phyloP scores from a whole-genome alignment of 2,329 filamentous ascomycete species.

The Dichotomopilus funicola region DNA sequence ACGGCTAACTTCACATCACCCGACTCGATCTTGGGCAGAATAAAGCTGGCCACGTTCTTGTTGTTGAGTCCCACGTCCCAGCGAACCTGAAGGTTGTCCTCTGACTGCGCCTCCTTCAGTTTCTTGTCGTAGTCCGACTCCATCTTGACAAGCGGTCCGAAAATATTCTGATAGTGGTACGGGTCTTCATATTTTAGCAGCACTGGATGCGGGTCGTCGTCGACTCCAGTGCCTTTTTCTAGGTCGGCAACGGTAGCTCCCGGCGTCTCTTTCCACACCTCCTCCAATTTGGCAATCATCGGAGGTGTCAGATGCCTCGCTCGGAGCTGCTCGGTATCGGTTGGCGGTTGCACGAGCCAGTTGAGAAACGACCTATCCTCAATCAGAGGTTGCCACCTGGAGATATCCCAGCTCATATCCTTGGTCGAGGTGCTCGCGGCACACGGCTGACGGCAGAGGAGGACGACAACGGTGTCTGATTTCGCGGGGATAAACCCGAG shows the following conservation, averaged over 20 bases:
- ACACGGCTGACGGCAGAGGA: conserved; percentile 93
- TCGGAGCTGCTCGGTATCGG: conserved; percentile 91
- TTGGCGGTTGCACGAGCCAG: conserved; percentile 85
- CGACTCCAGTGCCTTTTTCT: conserved; percentile 83
- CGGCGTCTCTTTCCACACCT: conserved; percentile 96
- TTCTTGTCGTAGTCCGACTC: conserved; percentile 99
- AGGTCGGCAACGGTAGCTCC: conserved; percentile 83
- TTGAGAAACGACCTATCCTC: conserved; percentile 91
- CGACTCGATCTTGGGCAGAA: conserved; percentile 92
- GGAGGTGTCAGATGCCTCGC: conserved; percentile 88
- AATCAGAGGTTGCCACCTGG: conserved; percentile 94
- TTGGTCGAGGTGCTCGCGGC: conserved; percentile 92
- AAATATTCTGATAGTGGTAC: conserved; percentile 98
- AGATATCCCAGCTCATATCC: conserved; percentile 99
- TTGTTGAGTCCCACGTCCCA: conserved; percentile 97
- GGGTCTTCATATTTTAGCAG: conserved; percentile 92
- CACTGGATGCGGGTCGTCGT: conserved; percentile 91
- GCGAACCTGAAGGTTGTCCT: conserved; percentile 87
- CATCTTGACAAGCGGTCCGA: conserved; percentile 96
- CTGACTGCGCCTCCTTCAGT: conserved; percentile 94
- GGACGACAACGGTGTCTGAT: conserved; percentile 94
- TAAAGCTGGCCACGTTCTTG: conserved; percentile 92
- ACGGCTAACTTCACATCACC: conserved; percentile 97
- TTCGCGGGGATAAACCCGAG: conserved; percentile 98
- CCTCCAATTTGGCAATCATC: conserved; percentile 92